Conservation (phyloP, 306 rosid species). For the Cucurbita pepo region DNA sequence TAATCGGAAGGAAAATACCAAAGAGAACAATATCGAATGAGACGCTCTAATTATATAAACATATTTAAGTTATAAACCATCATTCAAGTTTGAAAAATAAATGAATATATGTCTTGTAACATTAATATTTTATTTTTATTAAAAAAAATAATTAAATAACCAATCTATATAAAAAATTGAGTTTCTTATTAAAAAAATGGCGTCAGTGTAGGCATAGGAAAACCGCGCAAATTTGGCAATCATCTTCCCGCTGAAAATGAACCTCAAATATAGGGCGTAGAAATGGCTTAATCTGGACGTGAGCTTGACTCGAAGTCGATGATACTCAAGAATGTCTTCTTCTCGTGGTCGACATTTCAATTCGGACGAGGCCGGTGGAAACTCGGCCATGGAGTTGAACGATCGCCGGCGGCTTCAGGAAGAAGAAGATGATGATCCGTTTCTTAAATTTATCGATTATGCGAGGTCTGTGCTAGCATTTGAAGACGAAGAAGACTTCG, state of each 20-base stretch:
- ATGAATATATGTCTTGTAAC: too few relatives aligned
- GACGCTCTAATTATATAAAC: too few relatives aligned
- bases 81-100: too few relatives aligned
- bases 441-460: slow-evolving; percentile 51
- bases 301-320: not conserved
- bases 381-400: slow-evolving; percentile 31
- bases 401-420: slow-evolving; percentile 14
- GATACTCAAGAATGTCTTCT: not conserved
- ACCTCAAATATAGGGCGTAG: not conserved
- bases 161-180: too few relatives aligned
- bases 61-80: too few relatives aligned
- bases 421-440: slow-evolving; percentile 43
- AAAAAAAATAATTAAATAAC: too few relatives aligned
- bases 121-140: too few relatives aligned
- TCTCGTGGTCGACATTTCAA: not conserved
- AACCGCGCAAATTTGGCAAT: not conserved
- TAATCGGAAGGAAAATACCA: too few relatives aligned
- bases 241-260: not conserved
- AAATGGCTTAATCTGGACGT: not conserved
- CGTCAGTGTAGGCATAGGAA: not conserved
- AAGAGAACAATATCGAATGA: too few relatives aligned
- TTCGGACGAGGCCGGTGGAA: not conserved
- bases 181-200: too few relatives aligned
- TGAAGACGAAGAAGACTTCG: slow-evolving; percentile 21
- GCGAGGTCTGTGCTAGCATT: slow-evolving; percentile 46